Base-by-base conservation (phyloP, 352 stramenopile species). In the Globisporangium lucens region DNA sequence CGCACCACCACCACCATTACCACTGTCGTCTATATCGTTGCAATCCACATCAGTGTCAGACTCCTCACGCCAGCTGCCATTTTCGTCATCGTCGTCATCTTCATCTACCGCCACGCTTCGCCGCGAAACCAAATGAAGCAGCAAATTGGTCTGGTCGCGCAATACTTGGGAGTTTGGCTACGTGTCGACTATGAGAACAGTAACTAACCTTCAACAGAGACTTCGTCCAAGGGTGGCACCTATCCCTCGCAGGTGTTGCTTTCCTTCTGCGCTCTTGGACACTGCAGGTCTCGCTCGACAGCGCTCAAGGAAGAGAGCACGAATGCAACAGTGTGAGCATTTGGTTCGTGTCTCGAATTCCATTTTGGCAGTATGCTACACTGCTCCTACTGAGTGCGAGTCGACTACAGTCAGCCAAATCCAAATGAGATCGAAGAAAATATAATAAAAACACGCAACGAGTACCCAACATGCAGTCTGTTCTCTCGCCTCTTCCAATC, bases 361-460 rank as follows among this genome's bases (percentile, higher is more conserved):
- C 4, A 49, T 49, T n/a, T 49, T 49, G 41, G 5, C 41, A 49
- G n/a, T n/a, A 49, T 49, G 13, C 41, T 49, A 49, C 41, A 15
- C 41, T 49, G 41, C 41, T 46, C 38, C 3, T 24, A 51, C 43
- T 12, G 43, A 22, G 43, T 12, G 43, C 10, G 43, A 51, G 17
- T 51, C 17, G 12, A 51, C 43, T 51, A 20, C 43, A 22, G 43
- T n/a, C 15, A 22, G 41, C 22, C 17, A 51, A 22, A 49, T 49
- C 6, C 43, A 51, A 51, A 51, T 22, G 43, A 51, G 43, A 22
- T 51, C 38, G 27, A 58, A 35, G 38, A 9, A 29, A 41, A 49
- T 46, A 61, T 47, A 61, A 61, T 49, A 61, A 49, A 61, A 47
- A 51, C 49, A 61, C 56, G 56, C 56, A 49, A 61, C 33, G 2